Conservation (phyloP, 1,284 basidiomycete species). For the Bjerkandera adusta region DNA sequence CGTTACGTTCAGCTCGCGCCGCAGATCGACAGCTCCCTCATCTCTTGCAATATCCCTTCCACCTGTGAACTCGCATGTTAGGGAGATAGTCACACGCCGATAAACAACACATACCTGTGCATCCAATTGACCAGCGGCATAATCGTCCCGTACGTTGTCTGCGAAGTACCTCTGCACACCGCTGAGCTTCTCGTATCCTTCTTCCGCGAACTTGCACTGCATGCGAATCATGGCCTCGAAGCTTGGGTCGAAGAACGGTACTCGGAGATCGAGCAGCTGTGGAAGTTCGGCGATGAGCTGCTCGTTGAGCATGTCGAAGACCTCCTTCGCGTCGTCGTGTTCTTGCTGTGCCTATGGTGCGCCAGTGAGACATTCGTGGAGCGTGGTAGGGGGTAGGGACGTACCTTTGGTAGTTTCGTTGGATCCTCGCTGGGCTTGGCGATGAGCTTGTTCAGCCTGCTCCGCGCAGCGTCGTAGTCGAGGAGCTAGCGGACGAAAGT, state of each 20-base stretch:
- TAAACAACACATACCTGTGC: slow-evolving; percentile 64
- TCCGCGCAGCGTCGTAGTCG: slow-evolving; percentile 93
- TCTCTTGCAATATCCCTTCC: slow-evolving; percentile 92
- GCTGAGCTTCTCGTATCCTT: slow-evolving; percentile 97
- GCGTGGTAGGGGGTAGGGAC: slow-evolving; percentile 17
- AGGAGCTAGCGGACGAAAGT: slow-evolving; percentile 61
- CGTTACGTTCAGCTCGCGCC: slow-evolving; percentile 53
- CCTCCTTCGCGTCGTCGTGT: slow-evolving; percentile 89
- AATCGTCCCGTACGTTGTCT: slow-evolving; percentile 91
- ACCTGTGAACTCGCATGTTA: slow-evolving; percentile 57
- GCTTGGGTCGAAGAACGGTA: slow-evolving; percentile 97
- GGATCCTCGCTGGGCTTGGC: slow-evolving; percentile 96
- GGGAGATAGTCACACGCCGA: not conserved
- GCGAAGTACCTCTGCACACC: slow-evolving; percentile 96
- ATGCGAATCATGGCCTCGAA: slow-evolving; percentile 99
- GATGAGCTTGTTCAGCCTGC: slow-evolving; percentile 84
- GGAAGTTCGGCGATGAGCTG: slow-evolving; percentile 92
- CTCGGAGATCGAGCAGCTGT: slow-evolving; percentile 88
- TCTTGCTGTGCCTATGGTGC: slow-evolving; percentile 84
- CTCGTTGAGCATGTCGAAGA: slow-evolving; percentile 92
- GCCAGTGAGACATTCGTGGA: slow-evolving; percentile 3
- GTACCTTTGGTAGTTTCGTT: slow-evolving; percentile 82
- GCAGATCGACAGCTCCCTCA: slow-evolving; percentile 94
- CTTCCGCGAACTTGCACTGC: slow-evolving; percentile 96
- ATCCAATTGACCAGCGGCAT: slow-evolving; percentile 95